phyloP scores from a whole-genome alignment of 164 flowering plant species.

The Magnolia changhungtana region DNA sequence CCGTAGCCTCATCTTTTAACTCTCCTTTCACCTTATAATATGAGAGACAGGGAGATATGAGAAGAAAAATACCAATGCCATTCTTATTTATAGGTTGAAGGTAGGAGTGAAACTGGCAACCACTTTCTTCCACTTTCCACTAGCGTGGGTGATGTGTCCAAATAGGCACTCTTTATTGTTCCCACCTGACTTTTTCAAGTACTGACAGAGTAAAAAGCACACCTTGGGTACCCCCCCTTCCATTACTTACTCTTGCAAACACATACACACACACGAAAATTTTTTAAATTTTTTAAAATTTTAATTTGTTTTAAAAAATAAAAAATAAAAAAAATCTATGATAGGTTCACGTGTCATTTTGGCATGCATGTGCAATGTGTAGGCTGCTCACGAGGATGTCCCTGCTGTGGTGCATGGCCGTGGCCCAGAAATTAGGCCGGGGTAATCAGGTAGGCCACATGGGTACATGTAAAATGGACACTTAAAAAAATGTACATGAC shows the following conservation, averaged over 20 bases:
- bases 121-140: neutral
- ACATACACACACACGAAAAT: neutral
- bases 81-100: neutral
- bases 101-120: neutral
- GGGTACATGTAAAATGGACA: no score
- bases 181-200: no score
- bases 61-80: neutral
- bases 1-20: neutral
- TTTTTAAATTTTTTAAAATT: no score
- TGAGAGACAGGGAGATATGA: neutral
- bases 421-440: neutral
- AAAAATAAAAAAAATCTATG: no score
- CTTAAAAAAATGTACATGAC: no score
- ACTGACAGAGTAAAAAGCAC: no score
- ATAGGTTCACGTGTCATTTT: neutral
- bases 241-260: no score
- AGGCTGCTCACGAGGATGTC: neutral
- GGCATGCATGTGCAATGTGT: neutral
- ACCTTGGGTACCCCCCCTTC: no score
- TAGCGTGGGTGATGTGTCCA: neutral
- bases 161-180: no score
- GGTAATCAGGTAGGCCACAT: no score
- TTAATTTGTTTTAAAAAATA: no score
- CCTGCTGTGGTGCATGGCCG: neutral
- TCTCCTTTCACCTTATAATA: no score